phyloP scores from a whole-genome alignment of 1,139 yeast genomes.

The Pichia sp. region DNA sequence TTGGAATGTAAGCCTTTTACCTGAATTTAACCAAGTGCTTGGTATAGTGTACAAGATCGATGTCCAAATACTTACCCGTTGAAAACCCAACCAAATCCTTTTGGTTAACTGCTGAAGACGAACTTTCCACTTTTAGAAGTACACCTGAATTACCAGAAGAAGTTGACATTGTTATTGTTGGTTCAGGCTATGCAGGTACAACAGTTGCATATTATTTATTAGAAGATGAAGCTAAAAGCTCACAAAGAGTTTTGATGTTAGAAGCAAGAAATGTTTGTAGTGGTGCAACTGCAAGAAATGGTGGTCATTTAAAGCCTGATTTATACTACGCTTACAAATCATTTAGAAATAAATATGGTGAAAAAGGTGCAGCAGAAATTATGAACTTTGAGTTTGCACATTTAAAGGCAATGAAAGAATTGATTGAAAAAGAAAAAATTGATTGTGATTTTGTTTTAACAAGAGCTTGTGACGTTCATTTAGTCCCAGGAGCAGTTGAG shows the following conservation, averaged over 20 bases:
- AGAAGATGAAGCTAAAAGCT: conserved; percentile 18
- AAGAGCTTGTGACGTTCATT: conserved; percentile 34
- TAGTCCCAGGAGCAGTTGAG: conserved; percentile 16
- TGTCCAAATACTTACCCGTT: conserved; percentile 17
- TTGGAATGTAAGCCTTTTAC: too few species aligned
- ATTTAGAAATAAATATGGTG: conserved; percentile 24
- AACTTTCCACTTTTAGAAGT: conserved; percentile 18
- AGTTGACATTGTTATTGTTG: conserved; percentile 31
- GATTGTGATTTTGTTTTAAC: conserved; percentile 35
- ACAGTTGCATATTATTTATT: conserved; percentile 31
- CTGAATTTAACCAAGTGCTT: too few species aligned
- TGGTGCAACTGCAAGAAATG: conserved; percentile 44
- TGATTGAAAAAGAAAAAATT: conserved; percentile 30
- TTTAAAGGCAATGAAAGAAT: conserved; percentile 25
- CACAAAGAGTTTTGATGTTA: conserved; percentile 28
- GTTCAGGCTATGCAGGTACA: conserved; percentile 38
- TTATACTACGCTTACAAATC: conserved; percentile 24
- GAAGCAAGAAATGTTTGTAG: conserved; percentile 38
- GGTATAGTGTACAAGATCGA: not conserved
- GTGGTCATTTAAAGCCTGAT: conserved; percentile 42
- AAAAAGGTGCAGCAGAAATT: conserved; percentile 31
- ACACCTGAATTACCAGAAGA: conserved; percentile 21
- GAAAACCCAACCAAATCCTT: conserved; percentile 10
- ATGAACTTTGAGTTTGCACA: conserved; percentile 31
- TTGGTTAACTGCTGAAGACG: conserved; percentile 23